Percentiles rank a stretch among this genome's conserved stretches.
phyloP scores from a whole-genome alignment of 129 eudicot genomes.

The Lactuca sativa region DNA sequence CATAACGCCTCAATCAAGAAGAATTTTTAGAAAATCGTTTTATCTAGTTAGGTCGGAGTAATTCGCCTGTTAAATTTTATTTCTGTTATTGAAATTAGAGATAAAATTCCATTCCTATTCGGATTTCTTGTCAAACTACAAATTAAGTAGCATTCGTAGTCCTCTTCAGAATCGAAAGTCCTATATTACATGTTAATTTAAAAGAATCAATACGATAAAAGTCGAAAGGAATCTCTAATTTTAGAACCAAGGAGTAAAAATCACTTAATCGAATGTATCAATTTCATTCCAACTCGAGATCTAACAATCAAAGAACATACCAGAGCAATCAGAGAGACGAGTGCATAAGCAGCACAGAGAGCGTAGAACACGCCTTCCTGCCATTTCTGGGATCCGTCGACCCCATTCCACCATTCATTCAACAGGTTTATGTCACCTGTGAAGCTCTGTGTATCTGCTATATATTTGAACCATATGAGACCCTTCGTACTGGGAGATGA shows the following conservation, averaged over 20 bases:
- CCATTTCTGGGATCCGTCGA: slow-evolving; percentile 36
- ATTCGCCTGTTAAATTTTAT: neutral
- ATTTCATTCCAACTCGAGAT: neutral
- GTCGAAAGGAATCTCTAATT: slow-evolving; percentile 2
- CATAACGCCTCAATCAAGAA: neutral
- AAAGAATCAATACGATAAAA: neutral
- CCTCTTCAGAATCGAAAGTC: neutral
- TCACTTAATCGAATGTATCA: neutral
- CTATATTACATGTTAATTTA: neutral
- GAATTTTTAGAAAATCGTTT: neutral
- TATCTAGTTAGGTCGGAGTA: too few species aligned
- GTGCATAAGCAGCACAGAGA: slow-evolving; percentile 58
- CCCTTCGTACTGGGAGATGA: slow-evolving; percentile 23
- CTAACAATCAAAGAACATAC: slow-evolving; percentile 29
- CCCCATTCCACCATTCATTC: slow-evolving; percentile 42
- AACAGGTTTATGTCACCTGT: slow-evolving; percentile 3
- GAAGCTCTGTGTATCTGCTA: slow-evolving; percentile 24
- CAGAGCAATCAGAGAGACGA: slow-evolving; percentile 59
- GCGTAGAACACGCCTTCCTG: slow-evolving; percentile 46
- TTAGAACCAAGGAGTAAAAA: neutral
- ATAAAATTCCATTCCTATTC: neutral
- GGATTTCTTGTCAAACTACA: neutral
- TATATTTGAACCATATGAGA: slow-evolving; percentile 15
- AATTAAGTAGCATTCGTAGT: neutral
- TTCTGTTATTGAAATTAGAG: slow-evolving; percentile 7